Base-by-base conservation (phyloP, 208 protist genomes). In the Trypanosoma boissoni region DNA sequence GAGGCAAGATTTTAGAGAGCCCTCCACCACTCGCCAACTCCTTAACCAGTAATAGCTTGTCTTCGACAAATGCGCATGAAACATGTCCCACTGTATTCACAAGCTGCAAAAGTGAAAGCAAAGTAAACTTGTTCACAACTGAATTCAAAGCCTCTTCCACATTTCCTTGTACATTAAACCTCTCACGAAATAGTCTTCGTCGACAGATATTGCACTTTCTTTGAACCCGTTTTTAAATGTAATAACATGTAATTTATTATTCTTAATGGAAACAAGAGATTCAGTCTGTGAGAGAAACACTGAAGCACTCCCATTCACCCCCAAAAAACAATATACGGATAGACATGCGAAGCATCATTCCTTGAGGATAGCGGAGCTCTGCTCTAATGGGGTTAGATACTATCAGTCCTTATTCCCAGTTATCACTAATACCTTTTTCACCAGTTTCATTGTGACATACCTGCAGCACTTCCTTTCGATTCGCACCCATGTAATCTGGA, bases 1-100 rank as follows among this genome's bases (percentile, higher is more conserved):
- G 64, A 28, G 74, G 64, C 28, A 97, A 69, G 23, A 83, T 51
- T 54, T 74, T 68, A 14, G 66, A 64, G 14, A 97, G 75, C 31
- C 80, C 88, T 20, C 92, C 92, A 41, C 77, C 83, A 44, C 81
- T 76, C 41, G 88, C 68, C 57, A 89, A 91, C 68, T 97, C 89
- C 71, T 91, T 83, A 6, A 90, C 80, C 28, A 97, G 74, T 52
- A 92, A 70, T 6, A 76, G 21, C 43, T 61, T 62, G 21, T 62
- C 43, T 14, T 58, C 43, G 5, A 67, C 10, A 20, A 74, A n/a
- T 14, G 67, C 42, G 27, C 36, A 74, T 14, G 59, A 63, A 54
- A 78, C 58, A 50, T 78, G 74, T 29, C 72, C 72, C 45, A 78
- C 67, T 42, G 74, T 71, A 42, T 78, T 72, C 20, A 49, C 29